Evolutionary conservation across 441 rosid genomes (phyloP).

Genomic region (Adansonia madagascariensis): DNA sequence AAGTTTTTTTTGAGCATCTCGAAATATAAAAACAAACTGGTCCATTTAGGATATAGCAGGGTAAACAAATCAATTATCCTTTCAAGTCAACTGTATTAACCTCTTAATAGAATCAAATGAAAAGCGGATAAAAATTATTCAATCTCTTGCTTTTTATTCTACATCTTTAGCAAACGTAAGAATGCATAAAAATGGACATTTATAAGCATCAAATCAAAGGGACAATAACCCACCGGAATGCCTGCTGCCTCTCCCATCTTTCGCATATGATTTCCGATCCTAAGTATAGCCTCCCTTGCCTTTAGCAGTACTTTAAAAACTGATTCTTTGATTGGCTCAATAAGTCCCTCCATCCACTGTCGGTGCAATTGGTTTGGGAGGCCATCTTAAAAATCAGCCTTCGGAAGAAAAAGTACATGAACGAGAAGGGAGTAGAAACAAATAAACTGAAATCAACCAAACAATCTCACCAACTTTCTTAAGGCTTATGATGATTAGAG

Average conservation of each 20-base stretch:
- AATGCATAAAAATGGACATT: slow-evolving; percentile 11
- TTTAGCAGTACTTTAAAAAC: slow-evolving; percentile 62
- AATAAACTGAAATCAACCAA: not conserved
- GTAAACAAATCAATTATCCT: not conserved
- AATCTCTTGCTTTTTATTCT: not conserved
- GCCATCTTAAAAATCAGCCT: slow-evolving; percentile 30
- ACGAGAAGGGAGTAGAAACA: not conserved
- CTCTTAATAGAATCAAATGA: not conserved
- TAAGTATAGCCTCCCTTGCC: slow-evolving; percentile 76
- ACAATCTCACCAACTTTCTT: slow-evolving; percentile 13
- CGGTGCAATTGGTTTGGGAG: slow-evolving; percentile 32
- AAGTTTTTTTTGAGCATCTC: not conserved
- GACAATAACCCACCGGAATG: slow-evolving; percentile 63
- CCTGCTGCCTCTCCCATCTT: slow-evolving; percentile 92
- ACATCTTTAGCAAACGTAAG: not conserved
- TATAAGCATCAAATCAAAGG: slow-evolving; percentile 20
- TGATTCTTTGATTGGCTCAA: slow-evolving; percentile 55
- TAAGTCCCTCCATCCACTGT: slow-evolving; percentile 80
- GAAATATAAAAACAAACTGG: not conserved
- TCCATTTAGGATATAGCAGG: slow-evolving; percentile 11
- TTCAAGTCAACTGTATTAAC: slow-evolving; percentile 6
- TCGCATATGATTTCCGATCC: slow-evolving; percentile 75
- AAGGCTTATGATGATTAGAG: not conserved
- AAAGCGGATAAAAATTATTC: not conserved
- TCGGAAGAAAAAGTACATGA: not conserved